Percentiles rank a stretch among this genome's conserved stretches.
Evolutionary conservation across 2,329 filamentous ascomycete genomes (phyloP).

Genomic region (Trichoderma lentiforme): DNA sequence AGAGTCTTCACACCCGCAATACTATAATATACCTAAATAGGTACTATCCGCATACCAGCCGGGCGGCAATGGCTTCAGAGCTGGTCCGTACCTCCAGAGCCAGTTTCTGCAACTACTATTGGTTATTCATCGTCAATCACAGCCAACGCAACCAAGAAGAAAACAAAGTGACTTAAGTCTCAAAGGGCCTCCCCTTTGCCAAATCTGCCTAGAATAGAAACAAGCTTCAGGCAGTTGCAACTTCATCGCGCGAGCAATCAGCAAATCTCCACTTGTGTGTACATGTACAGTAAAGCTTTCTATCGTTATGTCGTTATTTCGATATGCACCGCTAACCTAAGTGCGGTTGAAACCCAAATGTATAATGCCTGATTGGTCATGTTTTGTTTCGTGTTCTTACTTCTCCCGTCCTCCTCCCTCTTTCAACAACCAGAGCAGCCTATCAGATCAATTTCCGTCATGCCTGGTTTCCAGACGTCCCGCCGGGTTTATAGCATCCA

Average conservation of each 20-base stretch:
- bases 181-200: neutral
- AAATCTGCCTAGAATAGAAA: neutral
- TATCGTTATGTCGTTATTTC: conserved; percentile 12
- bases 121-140: neutral
- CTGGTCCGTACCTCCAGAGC: neutral
- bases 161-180: neutral
- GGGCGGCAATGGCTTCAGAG: neutral
- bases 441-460: neutral
- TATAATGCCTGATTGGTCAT: neutral
- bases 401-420: neutral
- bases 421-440: neutral
- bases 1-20: neutral
- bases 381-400: neutral
- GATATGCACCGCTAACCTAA: neutral
- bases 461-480: neutral
- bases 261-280: neutral
- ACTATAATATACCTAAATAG: neutral
- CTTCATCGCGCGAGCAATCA: neutral
- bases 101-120: neutral
- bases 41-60: neutral
- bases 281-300: conserved; percentile 2
- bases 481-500: neutral
- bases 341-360: neutral
- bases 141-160: neutral
- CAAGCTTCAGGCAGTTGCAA: neutral